Conservation (phyloP, 176 grass and related monocot genomes). For the Cenchrus purpureus region DNA sequence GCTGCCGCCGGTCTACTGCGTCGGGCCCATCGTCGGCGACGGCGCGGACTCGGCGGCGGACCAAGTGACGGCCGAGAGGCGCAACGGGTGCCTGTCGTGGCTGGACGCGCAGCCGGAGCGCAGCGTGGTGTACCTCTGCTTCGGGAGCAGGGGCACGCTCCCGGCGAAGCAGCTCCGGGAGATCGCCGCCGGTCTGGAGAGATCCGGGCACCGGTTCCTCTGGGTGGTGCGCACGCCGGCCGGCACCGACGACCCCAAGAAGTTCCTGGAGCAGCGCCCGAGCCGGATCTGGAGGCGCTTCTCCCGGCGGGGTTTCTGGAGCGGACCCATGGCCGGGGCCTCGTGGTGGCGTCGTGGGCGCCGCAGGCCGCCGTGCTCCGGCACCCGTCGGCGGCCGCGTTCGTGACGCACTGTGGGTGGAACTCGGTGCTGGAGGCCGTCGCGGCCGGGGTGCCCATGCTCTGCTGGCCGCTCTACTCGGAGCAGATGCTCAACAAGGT, state of each 20-base stretch:
- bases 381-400: slow-evolving; percentile 13
- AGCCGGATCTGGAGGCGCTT: not conserved
- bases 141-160: slow-evolving; percentile 37
- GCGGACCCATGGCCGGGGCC: not conserved
- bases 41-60: not conserved
- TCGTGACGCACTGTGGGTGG: slow-evolving; percentile 72
- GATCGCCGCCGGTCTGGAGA: not conserved
- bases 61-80: too few relatives aligned
- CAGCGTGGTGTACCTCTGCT: slow-evolving; percentile 49
- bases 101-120: slow-evolving; percentile 31
- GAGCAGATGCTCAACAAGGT: slow-evolving; percentile 55
- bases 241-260: not conserved
- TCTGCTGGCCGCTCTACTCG: slow-evolving; percentile 48
- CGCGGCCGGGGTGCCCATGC: slow-evolving; percentile 38
- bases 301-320: not conserved
- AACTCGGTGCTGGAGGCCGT: slow-evolving; percentile 54
- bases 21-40: not conserved
- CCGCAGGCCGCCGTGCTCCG: not conserved
- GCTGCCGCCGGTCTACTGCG: not conserved
- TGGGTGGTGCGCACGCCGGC: slow-evolving; percentile 1
- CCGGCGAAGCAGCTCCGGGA: not conserved
- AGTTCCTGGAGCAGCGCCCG: not conserved
- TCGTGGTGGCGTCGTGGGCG: not conserved
- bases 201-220: not conserved
- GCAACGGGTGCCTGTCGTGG: slow-evolving; percentile 29